Percentiles rank a stretch among this genome's conserved stretches.
Conservation (phyloP, 257 asterid genomes). For the Anisodus acutangulus region DNA sequence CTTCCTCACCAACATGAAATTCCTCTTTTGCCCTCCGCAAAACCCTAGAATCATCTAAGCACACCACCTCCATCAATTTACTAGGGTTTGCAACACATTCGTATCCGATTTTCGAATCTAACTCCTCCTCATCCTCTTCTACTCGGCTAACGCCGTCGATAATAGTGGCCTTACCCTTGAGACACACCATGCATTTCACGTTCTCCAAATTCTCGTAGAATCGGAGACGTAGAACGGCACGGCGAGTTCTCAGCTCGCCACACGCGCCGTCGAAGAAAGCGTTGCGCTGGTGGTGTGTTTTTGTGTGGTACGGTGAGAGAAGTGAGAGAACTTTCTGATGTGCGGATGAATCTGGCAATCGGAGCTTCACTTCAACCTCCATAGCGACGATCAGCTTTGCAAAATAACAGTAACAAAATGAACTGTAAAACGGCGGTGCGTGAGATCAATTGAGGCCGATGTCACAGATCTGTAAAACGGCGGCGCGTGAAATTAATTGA, state of each 20-base stretch:
- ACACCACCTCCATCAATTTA: constrained; percentile 40
- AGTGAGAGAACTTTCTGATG: constrained; percentile 64
- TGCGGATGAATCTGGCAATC: constrained; percentile 55
- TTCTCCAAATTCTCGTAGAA: constrained; percentile 61
- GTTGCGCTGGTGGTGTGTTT: constrained; percentile 82
- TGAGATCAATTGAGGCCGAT: neutral
- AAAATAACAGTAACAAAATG: neutral
- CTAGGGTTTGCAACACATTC: constrained; percentile 62
- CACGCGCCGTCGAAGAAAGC: constrained; percentile 78
- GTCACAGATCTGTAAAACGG: too few relatives aligned
- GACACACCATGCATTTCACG: constrained; percentile 68
- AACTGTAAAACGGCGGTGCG: neutral
- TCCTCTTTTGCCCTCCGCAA: constrained; percentile 74
- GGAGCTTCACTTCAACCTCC: constrained; percentile 93
- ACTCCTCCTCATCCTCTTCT: constrained; percentile 90
- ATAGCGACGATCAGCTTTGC: constrained; percentile 28
- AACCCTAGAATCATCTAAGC: constrained; percentile 57
- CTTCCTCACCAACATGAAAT: constrained; percentile 58
- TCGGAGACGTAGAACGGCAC: constrained; percentile 81
- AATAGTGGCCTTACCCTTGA: constrained; percentile 82
- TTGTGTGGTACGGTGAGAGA: constrained; percentile 58
- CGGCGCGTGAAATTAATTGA: too few relatives aligned
- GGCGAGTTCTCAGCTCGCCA: constrained; percentile 63
- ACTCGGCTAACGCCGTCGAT: constrained; percentile 83
- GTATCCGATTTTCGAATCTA: constrained; percentile 61